Evolutionary conservation across 352 stramenopile species (phyloP).

Genomic region (Phytophthora agathidicida): DNA sequence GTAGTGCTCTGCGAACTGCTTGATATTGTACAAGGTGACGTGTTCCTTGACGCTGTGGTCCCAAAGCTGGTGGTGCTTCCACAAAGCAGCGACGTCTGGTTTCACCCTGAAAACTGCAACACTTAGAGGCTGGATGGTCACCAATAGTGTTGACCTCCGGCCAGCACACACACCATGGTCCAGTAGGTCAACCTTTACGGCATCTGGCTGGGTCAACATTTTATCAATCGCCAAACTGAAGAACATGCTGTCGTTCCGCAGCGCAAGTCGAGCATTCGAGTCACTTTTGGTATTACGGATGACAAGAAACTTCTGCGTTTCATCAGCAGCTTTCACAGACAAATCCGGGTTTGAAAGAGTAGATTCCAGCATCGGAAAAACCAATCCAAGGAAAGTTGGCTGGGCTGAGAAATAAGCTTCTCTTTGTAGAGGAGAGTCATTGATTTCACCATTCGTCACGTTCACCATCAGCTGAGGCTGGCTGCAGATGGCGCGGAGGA

Average conservation of each 20-base stretch:
- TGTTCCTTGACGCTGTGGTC: constrained; percentile 90
- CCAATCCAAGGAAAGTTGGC: constrained; percentile 79
- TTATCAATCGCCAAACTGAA: constrained; percentile 75
- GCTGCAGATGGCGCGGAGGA: constrained; percentile 79
- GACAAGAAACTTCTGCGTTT: constrained; percentile 74
- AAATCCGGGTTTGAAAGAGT: constrained; percentile 51
- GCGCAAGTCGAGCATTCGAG: constrained; percentile 64
- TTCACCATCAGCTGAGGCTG: constrained; percentile 79
- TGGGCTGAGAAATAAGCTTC: constrained; percentile 52
- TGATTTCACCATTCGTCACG: constrained; percentile 53
- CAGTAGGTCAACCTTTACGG: constrained; percentile 62
- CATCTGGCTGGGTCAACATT: constrained; percentile 36
- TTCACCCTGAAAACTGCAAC: constrained; percentile 71
- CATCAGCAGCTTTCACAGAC: constrained; percentile 30
- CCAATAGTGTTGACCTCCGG: constrained; percentile 62
- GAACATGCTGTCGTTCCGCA: constrained; percentile 89
- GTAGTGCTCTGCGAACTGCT: constrained; percentile 90
- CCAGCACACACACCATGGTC: constrained; percentile 79
- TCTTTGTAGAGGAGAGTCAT: constrained; percentile 35
- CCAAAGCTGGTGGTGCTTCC: constrained; percentile 85
- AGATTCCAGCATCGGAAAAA: constrained; percentile 82
- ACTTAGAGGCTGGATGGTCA: constrained; percentile 68
- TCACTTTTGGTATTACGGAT: constrained; percentile 79
- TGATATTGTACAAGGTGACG: constrained; percentile 91
- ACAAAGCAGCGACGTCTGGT: constrained; percentile 69